phyloP scores from a whole-genome alignment of 176 grass and related monocot species.

The Oryza glumipatula region DNA sequence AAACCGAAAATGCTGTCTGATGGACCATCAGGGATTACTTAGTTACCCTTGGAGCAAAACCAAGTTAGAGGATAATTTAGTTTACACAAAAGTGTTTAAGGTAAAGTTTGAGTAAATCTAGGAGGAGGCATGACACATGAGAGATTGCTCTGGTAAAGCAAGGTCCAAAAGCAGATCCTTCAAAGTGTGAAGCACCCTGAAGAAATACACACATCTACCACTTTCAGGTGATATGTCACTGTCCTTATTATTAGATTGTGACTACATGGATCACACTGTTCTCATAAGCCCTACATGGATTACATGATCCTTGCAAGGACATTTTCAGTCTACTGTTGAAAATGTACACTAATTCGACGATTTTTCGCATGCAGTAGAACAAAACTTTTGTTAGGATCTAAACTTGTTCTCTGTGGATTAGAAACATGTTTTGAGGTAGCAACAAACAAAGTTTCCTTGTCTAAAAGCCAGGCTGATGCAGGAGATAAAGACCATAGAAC shows the following conservation, averaged over 20 bases:
- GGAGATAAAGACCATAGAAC: slow-evolving; percentile 17
- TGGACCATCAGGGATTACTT: slow-evolving; percentile 12
- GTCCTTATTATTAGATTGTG: slow-evolving; percentile 30
- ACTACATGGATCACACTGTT: background rate
- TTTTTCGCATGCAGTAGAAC: background rate
- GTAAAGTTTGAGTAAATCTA: slow-evolving; percentile 47
- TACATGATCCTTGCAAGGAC: background rate
- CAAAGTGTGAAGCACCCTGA: slow-evolving; percentile 42
- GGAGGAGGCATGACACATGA: slow-evolving; percentile 41
- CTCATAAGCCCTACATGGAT: background rate
- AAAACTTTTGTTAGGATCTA: background rate
- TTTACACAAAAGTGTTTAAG: slow-evolving; percentile 33
- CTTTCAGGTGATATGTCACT: slow-evolving; percentile 45
- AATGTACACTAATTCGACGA: background rate
- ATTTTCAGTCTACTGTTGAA: background rate
- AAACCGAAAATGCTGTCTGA: slow-evolving; percentile 6
- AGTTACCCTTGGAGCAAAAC: background rate
- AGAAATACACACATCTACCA: slow-evolving; percentile 40
- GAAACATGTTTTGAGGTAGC: background rate
- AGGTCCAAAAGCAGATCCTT: slow-evolving; percentile 33
- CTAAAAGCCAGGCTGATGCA: slow-evolving; percentile 32
- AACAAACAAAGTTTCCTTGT: slow-evolving; percentile 31
- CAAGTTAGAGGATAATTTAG: slow-evolving; percentile 42
- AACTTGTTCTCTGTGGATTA: slow-evolving; percentile 16
- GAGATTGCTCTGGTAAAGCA: slow-evolving; percentile 40